Percentiles rank a stretch among this genome's conserved stretches.
phyloP scores from a whole-genome alignment of 495 filamentous ascomycete species.

The Tetracladium setigerum region DNA sequence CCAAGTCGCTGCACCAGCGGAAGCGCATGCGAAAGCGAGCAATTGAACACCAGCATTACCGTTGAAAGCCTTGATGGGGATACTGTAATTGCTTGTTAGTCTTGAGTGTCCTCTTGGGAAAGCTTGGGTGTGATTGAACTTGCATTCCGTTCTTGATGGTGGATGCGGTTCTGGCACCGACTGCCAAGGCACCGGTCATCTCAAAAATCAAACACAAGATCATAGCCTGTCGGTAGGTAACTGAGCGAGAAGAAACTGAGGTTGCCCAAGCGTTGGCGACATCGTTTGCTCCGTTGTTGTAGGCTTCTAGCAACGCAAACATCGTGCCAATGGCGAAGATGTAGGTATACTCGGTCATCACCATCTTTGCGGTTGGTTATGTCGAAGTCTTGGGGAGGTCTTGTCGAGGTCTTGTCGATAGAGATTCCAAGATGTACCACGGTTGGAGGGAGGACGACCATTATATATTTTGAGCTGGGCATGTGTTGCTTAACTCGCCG shows the following conservation, averaged over 20 bases:
- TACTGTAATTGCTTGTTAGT: conserved; percentile 7
- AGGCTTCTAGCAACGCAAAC: conserved; percentile 59
- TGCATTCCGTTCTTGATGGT: conserved; percentile 44
- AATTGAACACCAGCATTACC: conserved; percentile 33
- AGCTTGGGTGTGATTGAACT: no score
- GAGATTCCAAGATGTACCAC: no score
- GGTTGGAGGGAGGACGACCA: no score
- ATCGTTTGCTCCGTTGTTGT: conserved; percentile 54
- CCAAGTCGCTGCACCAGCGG: conserved; percentile 1
- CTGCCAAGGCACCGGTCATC: conserved; percentile 41
- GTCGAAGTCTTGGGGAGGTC: no score
- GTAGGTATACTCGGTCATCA: conserved; percentile 49
- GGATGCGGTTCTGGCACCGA: conserved; percentile 35
- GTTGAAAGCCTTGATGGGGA: conserved; percentile 32
- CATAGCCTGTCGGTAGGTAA: conserved; percentile 32
- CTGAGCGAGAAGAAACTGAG: conserved; percentile 30
- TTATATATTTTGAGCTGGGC: no score
- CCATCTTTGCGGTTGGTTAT: conserved; percentile 9
- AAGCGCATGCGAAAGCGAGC: conserved; percentile 14
- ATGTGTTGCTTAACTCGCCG: no score
- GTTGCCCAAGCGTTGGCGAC: conserved; percentile 39
- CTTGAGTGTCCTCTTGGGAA: no score
- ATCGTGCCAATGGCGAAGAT: conserved; percentile 59
- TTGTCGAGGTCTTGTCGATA: no score
- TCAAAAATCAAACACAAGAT: conserved; percentile 31